Evolutionary conservation across 2,329 filamentous ascomycete genomes (phyloP).

Genomic region (Pseudogymnoascus sp.): DNA sequence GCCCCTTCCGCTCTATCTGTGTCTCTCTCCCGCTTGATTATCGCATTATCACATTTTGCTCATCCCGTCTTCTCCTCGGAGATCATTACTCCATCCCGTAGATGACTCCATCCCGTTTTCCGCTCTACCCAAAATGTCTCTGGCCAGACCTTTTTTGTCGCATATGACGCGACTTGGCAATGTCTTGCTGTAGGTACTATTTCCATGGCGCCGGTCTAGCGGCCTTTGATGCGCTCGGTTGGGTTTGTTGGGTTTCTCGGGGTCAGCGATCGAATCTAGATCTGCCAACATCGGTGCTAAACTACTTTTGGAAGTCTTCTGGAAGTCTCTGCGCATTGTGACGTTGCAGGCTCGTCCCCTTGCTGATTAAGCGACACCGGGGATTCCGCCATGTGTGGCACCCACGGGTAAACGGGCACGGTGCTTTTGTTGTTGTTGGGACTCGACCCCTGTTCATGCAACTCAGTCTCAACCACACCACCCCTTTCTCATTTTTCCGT

Average conservation of each 20-base stretch:
- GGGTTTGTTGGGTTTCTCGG: slow-evolving; percentile 4
- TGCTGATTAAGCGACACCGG: neutral
- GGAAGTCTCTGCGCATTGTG: slow-evolving; percentile 1
- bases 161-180: neutral
- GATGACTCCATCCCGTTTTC: neutral
- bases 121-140: neutral
- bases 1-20: neutral
- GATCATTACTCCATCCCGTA: neutral
- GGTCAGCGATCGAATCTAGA: slow-evolving; percentile 7
- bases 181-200: neutral
- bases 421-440: neutral
- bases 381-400: neutral
- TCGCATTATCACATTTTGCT: neutral
- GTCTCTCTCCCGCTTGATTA: neutral
- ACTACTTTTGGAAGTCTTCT: neutral
- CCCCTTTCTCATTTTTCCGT: slow-evolving; percentile 1
- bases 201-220: neutral
- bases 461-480: neutral
- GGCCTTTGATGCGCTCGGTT: neutral
- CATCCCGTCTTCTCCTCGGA: neutral
- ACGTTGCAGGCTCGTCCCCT: neutral
- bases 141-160: neutral
- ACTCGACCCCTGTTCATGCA: neutral
- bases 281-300: neutral
- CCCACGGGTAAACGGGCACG: neutral